Conservation (phyloP, 768 basidiomycete genomes). For the Russula ochroleuca region DNA sequence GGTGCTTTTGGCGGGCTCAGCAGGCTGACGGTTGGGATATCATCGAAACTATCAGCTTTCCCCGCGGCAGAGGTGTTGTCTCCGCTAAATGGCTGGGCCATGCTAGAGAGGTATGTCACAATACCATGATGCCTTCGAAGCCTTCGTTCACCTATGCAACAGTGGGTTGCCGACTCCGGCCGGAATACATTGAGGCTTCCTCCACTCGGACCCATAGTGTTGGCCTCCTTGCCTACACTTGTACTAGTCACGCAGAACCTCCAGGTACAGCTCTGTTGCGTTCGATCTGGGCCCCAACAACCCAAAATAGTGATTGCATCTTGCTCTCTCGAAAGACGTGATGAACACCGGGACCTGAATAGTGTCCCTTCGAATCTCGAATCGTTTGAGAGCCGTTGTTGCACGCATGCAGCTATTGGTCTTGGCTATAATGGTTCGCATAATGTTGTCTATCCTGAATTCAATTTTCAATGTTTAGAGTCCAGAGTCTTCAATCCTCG, state of each 20-base stretch:
- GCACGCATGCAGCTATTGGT: slow-evolving; percentile 25
- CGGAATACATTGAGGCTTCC: slow-evolving; percentile 22
- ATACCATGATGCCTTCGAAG: neutral
- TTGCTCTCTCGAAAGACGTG: slow-evolving; percentile 25
- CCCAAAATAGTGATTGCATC: slow-evolving; percentile 11
- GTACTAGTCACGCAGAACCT: slow-evolving; percentile 24
- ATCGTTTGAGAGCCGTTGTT: slow-evolving; percentile 12
- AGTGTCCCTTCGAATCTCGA: slow-evolving; percentile 4
- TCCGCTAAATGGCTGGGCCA: slow-evolving; percentile 56
- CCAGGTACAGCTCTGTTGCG: slow-evolving; percentile 18
- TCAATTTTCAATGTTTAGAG: slow-evolving; percentile 1
- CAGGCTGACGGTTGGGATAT: slow-evolving; percentile 61
- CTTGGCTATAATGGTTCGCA: slow-evolving; percentile 24
- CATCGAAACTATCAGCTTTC: slow-evolving; percentile 52
- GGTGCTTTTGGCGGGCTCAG: slow-evolving; percentile 61
- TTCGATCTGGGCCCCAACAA: neutral
- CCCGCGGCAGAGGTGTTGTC: slow-evolving; percentile 53
- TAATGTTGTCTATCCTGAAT: neutral
- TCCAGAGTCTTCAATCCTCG: slow-evolving; percentile 24
- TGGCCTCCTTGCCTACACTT: slow-evolving; percentile 20
- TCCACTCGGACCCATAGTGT: slow-evolving; percentile 23
- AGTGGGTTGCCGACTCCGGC: slow-evolving; percentile 20
- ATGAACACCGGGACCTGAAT: slow-evolving; percentile 16
- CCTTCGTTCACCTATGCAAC: neutral
- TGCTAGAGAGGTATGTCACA: slow-evolving; percentile 51